Percentiles rank a stretch among this genome's conserved stretches.
These are phyloP conservation scores for Cladosporium phlei DNA, from an alignment of 2,329 filamentous ascomycete genomes.

Conservation along the genomic window DNA sequence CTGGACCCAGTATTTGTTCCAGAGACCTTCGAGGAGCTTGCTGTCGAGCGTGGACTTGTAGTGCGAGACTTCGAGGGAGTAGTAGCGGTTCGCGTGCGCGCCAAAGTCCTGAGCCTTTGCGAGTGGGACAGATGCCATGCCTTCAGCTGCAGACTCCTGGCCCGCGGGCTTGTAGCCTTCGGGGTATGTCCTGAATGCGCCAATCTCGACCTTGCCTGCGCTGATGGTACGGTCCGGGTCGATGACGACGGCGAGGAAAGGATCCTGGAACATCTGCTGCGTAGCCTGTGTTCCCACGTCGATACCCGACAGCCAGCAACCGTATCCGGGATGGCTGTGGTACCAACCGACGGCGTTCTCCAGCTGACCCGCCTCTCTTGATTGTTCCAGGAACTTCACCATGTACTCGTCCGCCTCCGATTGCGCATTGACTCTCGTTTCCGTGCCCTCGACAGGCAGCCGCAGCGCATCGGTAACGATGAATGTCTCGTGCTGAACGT, in stretches of 20 bases:
- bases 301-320: constrained; percentile 95
- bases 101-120: constrained; percentile 94
- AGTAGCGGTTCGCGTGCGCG: constrained; percentile 85
- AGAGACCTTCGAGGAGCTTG: constrained; percentile 79
- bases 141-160: constrained; percentile 44
- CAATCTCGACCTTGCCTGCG: constrained; percentile 93
- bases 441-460: constrained; percentile 94
- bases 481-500: constrained; percentile 77
- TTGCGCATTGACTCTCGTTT: constrained; percentile 94
- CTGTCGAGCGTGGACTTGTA: constrained; percentile 91
- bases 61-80: constrained; percentile 83
- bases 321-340: constrained; percentile 94
- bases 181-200: constrained; percentile 89
- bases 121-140: constrained; percentile 76
- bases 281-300: constrained; percentile 83
- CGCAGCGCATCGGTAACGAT: constrained; percentile 92
- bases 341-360: constrained; percentile 99
- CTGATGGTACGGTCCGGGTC: constrained; percentile 94
- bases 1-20: constrained; percentile 99
- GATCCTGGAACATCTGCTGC: constrained; percentile 82
- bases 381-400: constrained; percentile 73
- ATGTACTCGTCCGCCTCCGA: constrained; percentile 97
- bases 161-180: constrained; percentile 59
- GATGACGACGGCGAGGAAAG: constrained; percentile 92
- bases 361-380: constrained; percentile 68